Base-by-base conservation (phyloP, 2,329 filamentous ascomycete genomes). In the Xylaria polymorpha region DNA sequence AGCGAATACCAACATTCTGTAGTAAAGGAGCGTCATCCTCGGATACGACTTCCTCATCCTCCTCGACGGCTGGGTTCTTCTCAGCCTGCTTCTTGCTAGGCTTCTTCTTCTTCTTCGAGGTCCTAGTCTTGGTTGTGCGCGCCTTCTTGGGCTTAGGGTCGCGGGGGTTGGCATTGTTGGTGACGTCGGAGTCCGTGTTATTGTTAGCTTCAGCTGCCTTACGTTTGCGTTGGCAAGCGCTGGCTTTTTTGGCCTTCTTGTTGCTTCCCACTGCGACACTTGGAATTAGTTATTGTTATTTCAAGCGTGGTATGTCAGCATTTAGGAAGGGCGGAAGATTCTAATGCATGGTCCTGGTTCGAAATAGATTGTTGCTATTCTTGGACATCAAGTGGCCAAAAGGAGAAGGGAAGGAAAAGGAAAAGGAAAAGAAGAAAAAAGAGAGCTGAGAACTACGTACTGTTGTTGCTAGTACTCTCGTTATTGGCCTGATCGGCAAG, bases 91-190 rank as follows among this genome's bases (percentile, higher is more conserved):
- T 53, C 32, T 39, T 56, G 32, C 18, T 9, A 12, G 32, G 14
- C 18, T 48, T 4, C 44, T 61, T 48, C 18, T 48, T 4, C 44
- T 61, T 48, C 58, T 41, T 61, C 37, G 46, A 8, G 8, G 29
- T 8, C 12, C 20, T 7, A 7, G 7, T 51, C 58, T 61, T 61
- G 14, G 44, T 50, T 35, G 44, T 14, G 12, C 46, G 46, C n/a
- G 46, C 20, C 35, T 51, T 61, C 46, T 51, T 51, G 10, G 46
- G 32, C 32, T 53, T 32, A 3, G 25, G 44, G 10, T 5, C 4
- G 25, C 32, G 3, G 44, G 8, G 10, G 10, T 9, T 25, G 29
- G 58, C 8, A 15, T 48, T 9, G 8, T 44, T 46, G 20, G 22
- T 8, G 41, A 9, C n/a, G 22, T 43, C 37, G 37, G 20, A 6